phyloP scores from a whole-genome alignment of 805 yeast species.

The Pichia nakasei region DNA sequence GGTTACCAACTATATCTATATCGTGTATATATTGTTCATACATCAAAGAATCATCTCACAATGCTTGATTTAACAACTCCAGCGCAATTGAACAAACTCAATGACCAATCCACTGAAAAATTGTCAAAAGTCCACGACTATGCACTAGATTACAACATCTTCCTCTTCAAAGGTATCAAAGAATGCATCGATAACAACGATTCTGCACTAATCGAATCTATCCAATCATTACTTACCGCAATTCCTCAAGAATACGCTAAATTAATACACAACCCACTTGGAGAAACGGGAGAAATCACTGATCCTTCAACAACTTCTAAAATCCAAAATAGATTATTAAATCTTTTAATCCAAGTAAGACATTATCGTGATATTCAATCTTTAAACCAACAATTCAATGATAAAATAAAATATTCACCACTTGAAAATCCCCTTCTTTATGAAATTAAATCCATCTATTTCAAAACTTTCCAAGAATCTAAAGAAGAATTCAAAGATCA shows the following conservation, averaged over 20 bases:
- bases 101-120: conserved; percentile 8
- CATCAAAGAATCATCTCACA: too few species aligned
- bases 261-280: conserved; percentile 18
- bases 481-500: conserved; percentile 17
- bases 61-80: not conserved
- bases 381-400: conserved; percentile 18
- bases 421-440: conserved; percentile 24
- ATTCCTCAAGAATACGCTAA: conserved; percentile 20
- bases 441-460: conserved; percentile 28
- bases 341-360: conserved; percentile 27
- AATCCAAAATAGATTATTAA: conserved; percentile 28
- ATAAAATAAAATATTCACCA: conserved; percentile 17
- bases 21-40: too few species aligned
- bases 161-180: conserved; percentile 26
- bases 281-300: conserved; percentile 6
- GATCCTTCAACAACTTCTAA: conserved; percentile 25
- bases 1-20: too few species aligned
- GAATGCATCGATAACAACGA: conserved; percentile 15
- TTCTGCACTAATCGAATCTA: conserved; percentile 16
- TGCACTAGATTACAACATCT: conserved; percentile 31
- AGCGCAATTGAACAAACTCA: conserved; percentile 8
- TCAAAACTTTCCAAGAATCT: conserved; percentile 15
- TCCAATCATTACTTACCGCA: conserved; percentile 14
- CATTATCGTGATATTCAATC: conserved; percentile 26
- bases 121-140: conserved; percentile 27